These are phyloP conservation scores for Debaryomycetaceae sp. DNA, from an alignment of 1,139 yeast species.

Conservation along the genomic window DNA sequence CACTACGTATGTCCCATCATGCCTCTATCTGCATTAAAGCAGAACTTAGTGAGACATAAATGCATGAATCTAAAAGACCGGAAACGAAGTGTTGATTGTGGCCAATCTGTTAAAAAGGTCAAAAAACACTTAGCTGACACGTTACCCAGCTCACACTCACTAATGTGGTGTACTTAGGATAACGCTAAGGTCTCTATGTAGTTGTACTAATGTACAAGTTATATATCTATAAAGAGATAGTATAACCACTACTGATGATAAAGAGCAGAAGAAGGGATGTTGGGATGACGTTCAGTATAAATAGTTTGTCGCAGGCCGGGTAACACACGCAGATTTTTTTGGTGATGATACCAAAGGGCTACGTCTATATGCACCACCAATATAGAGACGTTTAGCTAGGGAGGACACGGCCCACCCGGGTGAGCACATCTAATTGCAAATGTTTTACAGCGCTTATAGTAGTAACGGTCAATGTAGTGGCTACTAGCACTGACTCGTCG, in stretches of 20 bases:
- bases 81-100: slow-evolving; percentile 70
- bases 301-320: slow-evolving; percentile 21
- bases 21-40: slow-evolving; percentile 30
- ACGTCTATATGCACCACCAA: too few relatives aligned
- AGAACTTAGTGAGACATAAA: slow-evolving; percentile 21
- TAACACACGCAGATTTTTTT: slow-evolving; percentile 14
- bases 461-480: too few relatives aligned
- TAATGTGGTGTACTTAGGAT: slow-evolving; percentile 29
- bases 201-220: slow-evolving; percentile 36
- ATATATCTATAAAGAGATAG: slow-evolving; percentile 58
- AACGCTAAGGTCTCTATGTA: slow-evolving; percentile 53
- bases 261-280: slow-evolving; percentile 20
- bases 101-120: slow-evolving; percentile 60
- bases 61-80: slow-evolving; percentile 63
- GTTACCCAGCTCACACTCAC: slow-evolving; percentile 33
- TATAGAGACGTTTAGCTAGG: too few relatives aligned
- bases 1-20: slow-evolving; percentile 48
- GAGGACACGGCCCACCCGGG: too few relatives aligned
- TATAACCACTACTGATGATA: slow-evolving; percentile 71
- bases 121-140: slow-evolving; percentile 54
- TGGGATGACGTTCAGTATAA: slow-evolving; percentile 15
- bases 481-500: too few relatives aligned
- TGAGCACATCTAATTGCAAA: too few relatives aligned
- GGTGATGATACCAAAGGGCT: slow-evolving; percentile 9
- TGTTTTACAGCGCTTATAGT: too few relatives aligned